These are phyloP conservation scores for Coriolopsis trogii DNA, from an alignment of 1,284 basidiomycete species.

Conservation along the genomic window DNA sequence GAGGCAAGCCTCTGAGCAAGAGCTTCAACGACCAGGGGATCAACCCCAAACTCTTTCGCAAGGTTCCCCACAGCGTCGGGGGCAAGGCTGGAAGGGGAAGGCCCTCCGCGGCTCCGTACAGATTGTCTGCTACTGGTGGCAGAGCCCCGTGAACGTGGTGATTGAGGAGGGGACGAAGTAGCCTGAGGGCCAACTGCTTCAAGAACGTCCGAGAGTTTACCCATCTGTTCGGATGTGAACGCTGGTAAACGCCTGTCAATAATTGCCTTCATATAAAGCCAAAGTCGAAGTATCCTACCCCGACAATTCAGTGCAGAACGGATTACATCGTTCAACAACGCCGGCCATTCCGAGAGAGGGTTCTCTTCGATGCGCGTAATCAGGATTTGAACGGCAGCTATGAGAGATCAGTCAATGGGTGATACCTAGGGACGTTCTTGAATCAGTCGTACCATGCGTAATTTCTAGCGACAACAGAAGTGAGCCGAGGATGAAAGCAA, in stretches of 20 bases:
- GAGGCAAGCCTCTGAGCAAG: conserved; percentile 60
- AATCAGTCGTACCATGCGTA: conserved; percentile 27
- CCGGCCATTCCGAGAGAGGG: conserved; percentile 39
- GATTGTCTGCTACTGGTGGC: conserved; percentile 21
- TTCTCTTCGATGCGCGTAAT: conserved; percentile 39
- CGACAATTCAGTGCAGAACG: conserved; percentile 55
- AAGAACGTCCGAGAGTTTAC: conserved; percentile 40
- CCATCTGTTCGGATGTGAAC: conserved; percentile 62
- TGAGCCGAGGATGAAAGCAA: background rate
- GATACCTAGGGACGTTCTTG: background rate
- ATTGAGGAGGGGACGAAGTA: conserved; percentile 29
- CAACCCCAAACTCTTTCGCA: conserved; percentile 73
- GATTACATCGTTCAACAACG: conserved; percentile 52
- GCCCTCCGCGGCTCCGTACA: conserved; percentile 11
- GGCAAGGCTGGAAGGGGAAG: conserved; percentile 14
- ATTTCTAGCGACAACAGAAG: conserved; percentile 27
- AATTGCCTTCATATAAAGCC: background rate
- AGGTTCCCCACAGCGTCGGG: conserved; percentile 46
- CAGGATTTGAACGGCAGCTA: conserved; percentile 39
- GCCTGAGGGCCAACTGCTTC: conserved; percentile 35
- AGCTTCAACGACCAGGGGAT: conserved; percentile 67
- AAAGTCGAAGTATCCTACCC: conserved; percentile 41
- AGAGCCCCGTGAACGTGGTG: conserved; percentile 17
- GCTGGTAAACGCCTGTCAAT: conserved; percentile 34
- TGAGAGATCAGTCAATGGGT: conserved; percentile 1